These are phyloP conservation scores for Thraustochytrium sp. DNA, from an alignment of 352 stramenopile genomes.

Conservation along the genomic window DNA sequence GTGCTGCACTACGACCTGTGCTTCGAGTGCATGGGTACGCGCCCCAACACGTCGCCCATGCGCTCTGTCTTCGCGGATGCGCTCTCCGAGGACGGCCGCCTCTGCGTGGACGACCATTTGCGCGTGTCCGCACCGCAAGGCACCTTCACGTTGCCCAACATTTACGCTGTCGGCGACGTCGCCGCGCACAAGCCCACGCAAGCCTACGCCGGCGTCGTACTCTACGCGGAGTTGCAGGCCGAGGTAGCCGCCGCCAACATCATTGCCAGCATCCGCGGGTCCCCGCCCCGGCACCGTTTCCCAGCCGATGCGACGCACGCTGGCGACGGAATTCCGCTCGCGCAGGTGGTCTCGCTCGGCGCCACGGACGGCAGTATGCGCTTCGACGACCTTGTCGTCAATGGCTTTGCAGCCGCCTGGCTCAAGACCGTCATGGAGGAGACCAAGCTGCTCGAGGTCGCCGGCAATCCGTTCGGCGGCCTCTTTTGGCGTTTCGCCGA, in stretches of 20 bases:
- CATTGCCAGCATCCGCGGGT: background rate
- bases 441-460: slow-evolving; percentile 68
- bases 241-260: slow-evolving; percentile 11
- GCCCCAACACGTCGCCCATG: background rate
- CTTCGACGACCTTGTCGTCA: slow-evolving; percentile 12
- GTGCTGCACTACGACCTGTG: background rate
- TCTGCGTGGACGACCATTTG: slow-evolving; percentile 12
- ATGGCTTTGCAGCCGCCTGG: slow-evolving; percentile 53
- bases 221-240: slow-evolving; percentile 33
- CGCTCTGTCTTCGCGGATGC: background rate
- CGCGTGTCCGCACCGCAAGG: background rate
- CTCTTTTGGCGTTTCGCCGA: slow-evolving; percentile 18
- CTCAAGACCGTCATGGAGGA: slow-evolving; percentile 67
- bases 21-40: slow-evolving; percentile 15
- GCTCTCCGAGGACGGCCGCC: background rate
- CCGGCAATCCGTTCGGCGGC: background rate
- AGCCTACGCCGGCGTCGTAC: background rate
- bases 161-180: slow-evolving; percentile 11
- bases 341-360: background rate
- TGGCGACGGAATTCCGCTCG: background rate
- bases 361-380: background rate
- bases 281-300: background rate
- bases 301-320: background rate
- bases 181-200: background rate
- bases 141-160: background rate